Evolutionary conservation across 2,329 filamentous ascomycete genomes (phyloP), one percentile per base, ranked within the genome.

Genomic region (Canariomyces notabilis): DNA sequence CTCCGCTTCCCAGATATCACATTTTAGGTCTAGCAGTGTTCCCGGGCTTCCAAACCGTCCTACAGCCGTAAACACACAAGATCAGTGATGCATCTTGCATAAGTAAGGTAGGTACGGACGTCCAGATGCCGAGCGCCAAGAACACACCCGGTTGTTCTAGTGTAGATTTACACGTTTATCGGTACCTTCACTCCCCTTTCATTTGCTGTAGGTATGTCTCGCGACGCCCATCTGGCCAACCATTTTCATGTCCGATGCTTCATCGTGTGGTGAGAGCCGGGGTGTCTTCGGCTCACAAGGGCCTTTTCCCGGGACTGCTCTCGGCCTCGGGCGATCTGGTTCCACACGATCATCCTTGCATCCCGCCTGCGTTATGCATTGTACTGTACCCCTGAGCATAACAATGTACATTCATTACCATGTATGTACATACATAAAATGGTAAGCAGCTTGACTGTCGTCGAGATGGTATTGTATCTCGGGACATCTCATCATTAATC

Each of bases 171-270:
- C n/a, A n/a, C n/a, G n/a, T n/a, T n/a, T n/a, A n/a, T n/a, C n/a
- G n/a, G 31, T 21, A 20, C 12, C 31, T 21, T 29, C 18, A 18
- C 16, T 41, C 16, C 16, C n/a, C 42, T 38, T 20, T 26, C 26
- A 29, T 19, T 23, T 37, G 36, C 16, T 45, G 44, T 22, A 23
- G 15, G n/a, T 14, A n/a, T 31, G 29, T 45, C 39, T 38, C 35
- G 42, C 38, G 38, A 19, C 35, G 38, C 22, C 42, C 50, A 50
- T 50, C 47, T 47, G 47, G 37, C 47, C 44, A 52, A 41, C 40
- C 45, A 5, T 19, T 23, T 35, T 35, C 42, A n/a, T n/a, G 39
- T 37, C 33, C 37, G 22, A 21, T 33, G 15, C 22, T 35, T 11
- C 22, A 23, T 36, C 23, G 18, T 16, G 20, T 12, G 16, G 29